Evolutionary conservation across 371 early-diverging fungal genomes (phyloP), one percentile per base, ranked within the genome.

Genomic region (Polyrhizophydium stewartii): DNA sequence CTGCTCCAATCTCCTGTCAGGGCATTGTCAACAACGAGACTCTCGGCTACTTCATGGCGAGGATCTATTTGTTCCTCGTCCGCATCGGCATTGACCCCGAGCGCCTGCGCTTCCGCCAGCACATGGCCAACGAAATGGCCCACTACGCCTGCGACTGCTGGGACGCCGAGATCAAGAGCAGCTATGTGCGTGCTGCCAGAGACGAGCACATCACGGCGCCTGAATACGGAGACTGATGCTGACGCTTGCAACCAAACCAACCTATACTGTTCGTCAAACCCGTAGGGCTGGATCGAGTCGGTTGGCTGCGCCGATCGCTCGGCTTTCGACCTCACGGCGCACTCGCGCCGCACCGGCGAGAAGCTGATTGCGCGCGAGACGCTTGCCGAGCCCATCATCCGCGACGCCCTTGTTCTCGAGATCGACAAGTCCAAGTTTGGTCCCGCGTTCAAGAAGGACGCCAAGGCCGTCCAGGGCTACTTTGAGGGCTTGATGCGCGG

Each of bases 251-350:
- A 43, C n/a, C n/a, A 16, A 43, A 17, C 16, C n/a, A 43, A 43
- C 16, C 43, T 43, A 17, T 43, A 43, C n/a, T 43, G n/a, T 43
- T 43, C 16, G 12, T n/a, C 21, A 27, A 64, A 65, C 24, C 64
- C 73, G 22, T 79, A 88, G 81, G 99, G 99, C 59, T 99, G 99
- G 99, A 92, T 99, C 74, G 99, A 99, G 78, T 98, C 99, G 75
- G 99, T 99, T 61, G 99, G 99, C 55, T 99, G 99, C 78, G 99
- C 99, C 56, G 99, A 99, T 76, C 91, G 99, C 62, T 92, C 97
- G 5, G 98, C 97, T 53, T 99, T 92, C 73, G 99, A 99, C 73
- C 81, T 99, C 67, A 89, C 93, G 17, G 92, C 90, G 27, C 99
- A 99, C 80, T 77, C 92, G 31, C 84, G 85, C 61, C 83, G 83